phyloP scores from a whole-genome alignment of 208 protist species.

The Borovskyia barvae region DNA sequence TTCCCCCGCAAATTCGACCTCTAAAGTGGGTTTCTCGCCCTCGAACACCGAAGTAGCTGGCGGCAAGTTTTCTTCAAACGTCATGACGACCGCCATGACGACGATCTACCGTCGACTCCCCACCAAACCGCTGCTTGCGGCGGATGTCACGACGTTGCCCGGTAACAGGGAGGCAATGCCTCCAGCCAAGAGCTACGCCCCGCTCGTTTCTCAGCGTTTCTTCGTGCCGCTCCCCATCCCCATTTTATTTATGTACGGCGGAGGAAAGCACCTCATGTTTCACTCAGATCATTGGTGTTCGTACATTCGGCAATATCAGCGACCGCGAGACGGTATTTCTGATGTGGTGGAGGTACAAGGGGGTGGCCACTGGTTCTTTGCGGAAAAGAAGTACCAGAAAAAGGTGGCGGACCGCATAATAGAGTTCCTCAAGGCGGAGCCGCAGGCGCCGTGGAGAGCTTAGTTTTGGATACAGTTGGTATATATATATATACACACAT shows the following conservation, averaged over 20 bases:
- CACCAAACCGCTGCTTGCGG: slow-evolving; percentile 15
- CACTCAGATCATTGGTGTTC: slow-evolving; percentile 63
- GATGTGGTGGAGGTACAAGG: slow-evolving; percentile 59
- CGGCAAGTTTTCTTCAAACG: slow-evolving; percentile 15
- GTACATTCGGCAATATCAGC: slow-evolving; percentile 53
- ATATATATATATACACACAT: slow-evolving; percentile 6
- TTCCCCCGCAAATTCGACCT: background rate
- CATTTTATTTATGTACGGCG: slow-evolving; percentile 74
- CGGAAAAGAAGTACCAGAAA: slow-evolving; percentile 45
- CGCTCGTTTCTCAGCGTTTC: slow-evolving; percentile 49
- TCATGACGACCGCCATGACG: slow-evolving; percentile 29
- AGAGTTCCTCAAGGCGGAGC: slow-evolving; percentile 42
- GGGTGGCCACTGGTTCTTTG: slow-evolving; percentile 83
- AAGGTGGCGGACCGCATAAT: slow-evolving; percentile 45
- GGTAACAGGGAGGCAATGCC: slow-evolving; percentile 17
- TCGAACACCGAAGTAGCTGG: background rate
- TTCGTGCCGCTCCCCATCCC: slow-evolving; percentile 59
- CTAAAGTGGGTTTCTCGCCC: no score
- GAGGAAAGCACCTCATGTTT: slow-evolving; percentile 41
- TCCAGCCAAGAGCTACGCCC: slow-evolving; percentile 21
- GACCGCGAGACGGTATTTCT: slow-evolving; percentile 55
- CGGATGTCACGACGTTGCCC: slow-evolving; percentile 15
- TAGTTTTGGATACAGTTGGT: background rate
- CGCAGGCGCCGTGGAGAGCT: background rate
- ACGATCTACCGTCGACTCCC: slow-evolving; percentile 28